Conservation (phyloP, 805 yeast species). For the Metschnikowia lachancei region DNA sequence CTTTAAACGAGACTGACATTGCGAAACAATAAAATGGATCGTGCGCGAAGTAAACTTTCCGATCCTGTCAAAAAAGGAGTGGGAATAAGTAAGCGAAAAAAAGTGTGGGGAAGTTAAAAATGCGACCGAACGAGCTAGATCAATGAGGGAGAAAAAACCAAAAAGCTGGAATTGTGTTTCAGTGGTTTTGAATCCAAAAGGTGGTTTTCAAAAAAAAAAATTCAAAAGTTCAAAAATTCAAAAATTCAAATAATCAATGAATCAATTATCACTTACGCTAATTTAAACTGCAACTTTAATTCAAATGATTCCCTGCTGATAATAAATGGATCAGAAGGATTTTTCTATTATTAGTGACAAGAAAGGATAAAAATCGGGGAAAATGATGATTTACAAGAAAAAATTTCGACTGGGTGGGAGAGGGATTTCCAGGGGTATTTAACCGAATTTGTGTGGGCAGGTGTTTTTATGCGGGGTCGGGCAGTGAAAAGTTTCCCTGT, state of each 20-base stretch:
- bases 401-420: too few species aligned
- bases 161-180: background rate
- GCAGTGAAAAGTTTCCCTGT: constrained; percentile 17
- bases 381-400: too few species aligned
- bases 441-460: background rate
- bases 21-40: background rate
- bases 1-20: constrained; percentile 51
- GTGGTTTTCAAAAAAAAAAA: too few species aligned
- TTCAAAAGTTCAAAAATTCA: too few species aligned
- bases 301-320: too few species aligned
- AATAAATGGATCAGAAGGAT: too few species aligned
- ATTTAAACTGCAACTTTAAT: too few species aligned
- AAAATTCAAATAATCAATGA: too few species aligned
- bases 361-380: background rate
- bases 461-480: constrained; percentile 16
- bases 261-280: too few species aligned
- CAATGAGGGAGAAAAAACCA: background rate
- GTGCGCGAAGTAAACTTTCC: background rate
- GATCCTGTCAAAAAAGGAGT: background rate
- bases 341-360: too few species aligned
- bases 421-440: constrained; percentile 4
- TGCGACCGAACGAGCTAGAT: background rate
- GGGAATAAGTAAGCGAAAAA: background rate
- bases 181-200: too few species aligned
- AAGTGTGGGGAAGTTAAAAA: constrained; percentile 4